These are phyloP conservation scores for Ceratobasidium sp. DNA, from an alignment of 1,284 basidiomycete genomes.

Conservation along the genomic window DNA sequence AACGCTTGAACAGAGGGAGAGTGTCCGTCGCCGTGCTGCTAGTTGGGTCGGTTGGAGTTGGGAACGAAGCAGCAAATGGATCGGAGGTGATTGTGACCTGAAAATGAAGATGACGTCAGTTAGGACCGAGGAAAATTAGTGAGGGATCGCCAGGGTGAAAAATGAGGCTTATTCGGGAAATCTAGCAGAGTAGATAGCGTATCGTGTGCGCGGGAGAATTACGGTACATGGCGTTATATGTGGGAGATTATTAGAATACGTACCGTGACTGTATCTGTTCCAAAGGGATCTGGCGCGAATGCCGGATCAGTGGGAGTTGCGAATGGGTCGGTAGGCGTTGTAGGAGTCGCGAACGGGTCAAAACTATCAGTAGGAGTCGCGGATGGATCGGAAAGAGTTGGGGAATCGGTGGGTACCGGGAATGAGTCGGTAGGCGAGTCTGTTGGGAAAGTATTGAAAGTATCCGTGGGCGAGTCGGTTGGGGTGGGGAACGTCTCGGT, in stretches of 20 bases:
- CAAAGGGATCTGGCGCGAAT: background rate
- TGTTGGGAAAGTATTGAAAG: background rate
- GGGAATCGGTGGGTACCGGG: background rate
- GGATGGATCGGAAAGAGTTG: background rate
- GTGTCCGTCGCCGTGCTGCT: background rate
- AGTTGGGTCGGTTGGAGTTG: background rate
- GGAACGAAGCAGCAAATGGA: background rate
- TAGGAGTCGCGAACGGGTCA: background rate
- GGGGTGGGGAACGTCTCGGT: slow-evolving; percentile 28
- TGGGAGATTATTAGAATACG: background rate
- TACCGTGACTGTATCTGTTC: slow-evolving; percentile 32
- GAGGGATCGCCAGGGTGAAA: slow-evolving; percentile 9
- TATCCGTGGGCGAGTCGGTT: no score
- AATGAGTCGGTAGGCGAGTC: background rate
- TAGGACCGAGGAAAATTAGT: background rate
- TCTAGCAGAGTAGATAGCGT: background rate
- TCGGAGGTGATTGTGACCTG: slow-evolving; percentile 20
- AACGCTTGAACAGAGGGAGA: background rate
- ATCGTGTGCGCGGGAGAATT: background rate
- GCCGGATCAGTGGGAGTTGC: background rate
- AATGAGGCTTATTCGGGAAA: background rate
- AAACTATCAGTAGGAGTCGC: background rate
- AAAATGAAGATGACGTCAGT: slow-evolving; percentile 15
- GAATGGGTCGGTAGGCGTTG: background rate
- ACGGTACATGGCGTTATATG: background rate